Conservation (phyloP, 495 filamentous ascomycete genomes). For the Xylaria grammica region DNA sequence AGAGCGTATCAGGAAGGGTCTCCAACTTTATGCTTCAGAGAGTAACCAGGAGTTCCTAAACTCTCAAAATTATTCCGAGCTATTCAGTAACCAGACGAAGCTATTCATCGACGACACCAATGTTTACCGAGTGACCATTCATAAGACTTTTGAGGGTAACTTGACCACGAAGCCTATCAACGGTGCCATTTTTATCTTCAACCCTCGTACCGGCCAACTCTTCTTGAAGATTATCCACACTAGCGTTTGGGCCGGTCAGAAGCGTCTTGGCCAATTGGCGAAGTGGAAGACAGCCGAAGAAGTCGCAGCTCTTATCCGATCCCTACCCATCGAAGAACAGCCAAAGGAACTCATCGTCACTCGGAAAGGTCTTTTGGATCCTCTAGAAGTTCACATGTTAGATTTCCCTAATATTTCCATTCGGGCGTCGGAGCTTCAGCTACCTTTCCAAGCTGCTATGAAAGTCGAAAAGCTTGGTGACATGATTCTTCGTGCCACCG, state of each 20-base stretch:
- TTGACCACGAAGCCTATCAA: slow-evolving; percentile 99
- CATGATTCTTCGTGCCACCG: slow-evolving; percentile 97
- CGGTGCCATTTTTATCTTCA: slow-evolving; percentile 99
- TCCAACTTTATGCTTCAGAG: slow-evolving; percentile 97
- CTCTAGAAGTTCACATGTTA: slow-evolving; percentile 93
- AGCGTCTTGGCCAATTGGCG: slow-evolving; percentile 96
- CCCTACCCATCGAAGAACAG: slow-evolving; percentile 96
- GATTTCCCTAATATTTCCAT: slow-evolving; percentile 99
- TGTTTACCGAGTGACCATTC: slow-evolving; percentile 98
- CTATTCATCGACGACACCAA: slow-evolving; percentile 99
- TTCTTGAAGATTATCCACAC: slow-evolving; percentile 99
- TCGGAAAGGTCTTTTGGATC: slow-evolving; percentile 95
- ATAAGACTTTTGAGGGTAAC: slow-evolving; percentile 99
- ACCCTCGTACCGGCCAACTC: slow-evolving; percentile 93
- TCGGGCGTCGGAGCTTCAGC: slow-evolving; percentile 93
- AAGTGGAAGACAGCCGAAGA: slow-evolving; percentile 99
- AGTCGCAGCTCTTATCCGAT: slow-evolving; percentile 96
- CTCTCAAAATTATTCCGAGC: slow-evolving; percentile 98
- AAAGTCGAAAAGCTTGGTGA: slow-evolving; percentile 99
- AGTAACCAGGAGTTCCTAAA: slow-evolving; percentile 99
- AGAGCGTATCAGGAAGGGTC: slow-evolving; percentile 97
- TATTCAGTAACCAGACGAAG: slow-evolving; percentile 99
- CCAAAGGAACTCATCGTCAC: slow-evolving; percentile 99
- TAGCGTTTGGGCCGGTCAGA: slow-evolving; percentile 99
- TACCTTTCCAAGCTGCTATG: slow-evolving; percentile 99